These are phyloP conservation scores for Pichia ethanolica DNA, from an alignment of 805 yeast genomes.

Conservation along the genomic window DNA sequence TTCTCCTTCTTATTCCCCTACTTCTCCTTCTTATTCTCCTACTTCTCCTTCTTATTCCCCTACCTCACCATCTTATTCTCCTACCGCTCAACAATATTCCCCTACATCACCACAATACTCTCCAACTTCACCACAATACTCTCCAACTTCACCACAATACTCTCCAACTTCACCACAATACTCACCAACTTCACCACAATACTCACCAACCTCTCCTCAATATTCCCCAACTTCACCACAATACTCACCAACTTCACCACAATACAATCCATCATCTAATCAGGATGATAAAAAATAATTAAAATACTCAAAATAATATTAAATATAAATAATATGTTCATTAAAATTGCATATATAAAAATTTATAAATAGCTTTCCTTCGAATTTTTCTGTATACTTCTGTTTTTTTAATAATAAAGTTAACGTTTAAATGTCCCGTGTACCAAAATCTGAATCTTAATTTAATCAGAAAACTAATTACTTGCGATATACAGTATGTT, in stretches of 20 bases:
- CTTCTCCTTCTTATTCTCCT: conserved; percentile 62
- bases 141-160: conserved; percentile 74
- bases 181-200: conserved; percentile 61
- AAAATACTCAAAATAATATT: too few species aligned
- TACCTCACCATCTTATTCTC: conserved; percentile 62
- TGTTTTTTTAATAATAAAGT: conserved; percentile 9
- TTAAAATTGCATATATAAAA: background rate
- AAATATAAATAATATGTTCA: background rate
- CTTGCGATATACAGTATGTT: too few species aligned
- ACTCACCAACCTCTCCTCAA: conserved; percentile 57
- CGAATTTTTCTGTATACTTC: conserved; percentile 8
- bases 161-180: conserved; percentile 63
- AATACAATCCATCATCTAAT: conserved; percentile 63
- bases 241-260: conserved; percentile 35
- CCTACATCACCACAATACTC: conserved; percentile 64
- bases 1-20: conserved; percentile 53
- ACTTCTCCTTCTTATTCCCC: conserved; percentile 78
- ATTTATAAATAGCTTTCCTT: conserved; percentile 8
- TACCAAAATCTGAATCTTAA: too few species aligned
- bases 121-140: conserved; percentile 67
- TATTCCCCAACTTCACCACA: conserved; percentile 62
- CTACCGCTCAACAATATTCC: conserved; percentile 46
- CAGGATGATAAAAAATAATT: conserved; percentile 14
- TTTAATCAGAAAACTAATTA: background rate
- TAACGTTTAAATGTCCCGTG: conserved; percentile 6